phyloP scores from a whole-genome alignment of 1,284 basidiomycete genomes.

The Lentinus polychrous region DNA sequence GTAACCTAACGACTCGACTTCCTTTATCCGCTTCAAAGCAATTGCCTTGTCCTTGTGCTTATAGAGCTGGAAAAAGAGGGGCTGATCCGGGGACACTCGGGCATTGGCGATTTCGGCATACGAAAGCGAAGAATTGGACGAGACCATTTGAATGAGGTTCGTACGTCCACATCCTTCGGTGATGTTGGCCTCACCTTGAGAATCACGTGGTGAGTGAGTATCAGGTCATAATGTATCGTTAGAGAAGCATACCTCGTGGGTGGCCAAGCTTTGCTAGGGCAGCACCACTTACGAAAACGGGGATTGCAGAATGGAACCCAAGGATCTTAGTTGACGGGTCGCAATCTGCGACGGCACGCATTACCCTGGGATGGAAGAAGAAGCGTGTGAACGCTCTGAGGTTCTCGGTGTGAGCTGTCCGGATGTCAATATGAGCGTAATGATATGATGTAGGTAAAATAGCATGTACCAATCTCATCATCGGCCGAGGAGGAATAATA shows the following conservation, averaged over 20 bases:
- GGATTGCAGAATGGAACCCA: constrained; percentile 67
- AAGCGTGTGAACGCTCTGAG: constrained; percentile 70
- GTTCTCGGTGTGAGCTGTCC: constrained; percentile 57
- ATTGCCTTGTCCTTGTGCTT: constrained; percentile 69
- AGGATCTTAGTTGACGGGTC: constrained; percentile 76
- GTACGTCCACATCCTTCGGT: constrained; percentile 67
- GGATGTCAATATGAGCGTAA: constrained; percentile 6
- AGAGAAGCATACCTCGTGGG: constrained; percentile 45
- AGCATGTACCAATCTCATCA: constrained; percentile 66
- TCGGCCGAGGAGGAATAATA: constrained; percentile 83
- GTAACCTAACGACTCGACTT: constrained; percentile 68
- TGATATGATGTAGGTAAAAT: constrained; percentile 8
- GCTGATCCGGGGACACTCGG: constrained; percentile 50
- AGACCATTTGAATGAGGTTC: constrained; percentile 85
- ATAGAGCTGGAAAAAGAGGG: constrained; percentile 84
- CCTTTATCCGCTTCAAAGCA: constrained; percentile 67
- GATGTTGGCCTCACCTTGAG: constrained; percentile 77
- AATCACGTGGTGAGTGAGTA: background rate
- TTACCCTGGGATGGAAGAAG: constrained; percentile 78
- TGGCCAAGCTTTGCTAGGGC: constrained; percentile 90
- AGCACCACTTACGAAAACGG: constrained; percentile 81
- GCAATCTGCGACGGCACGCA: constrained; percentile 62
- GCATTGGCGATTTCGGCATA: constrained; percentile 63
- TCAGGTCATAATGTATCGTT: background rate
- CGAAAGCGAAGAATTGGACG: constrained; percentile 80